Percentiles rank a stretch among this genome's conserved stretches.
Conservation (phyloP, 257 asterid genomes). For the Eucommia ulmoides region DNA sequence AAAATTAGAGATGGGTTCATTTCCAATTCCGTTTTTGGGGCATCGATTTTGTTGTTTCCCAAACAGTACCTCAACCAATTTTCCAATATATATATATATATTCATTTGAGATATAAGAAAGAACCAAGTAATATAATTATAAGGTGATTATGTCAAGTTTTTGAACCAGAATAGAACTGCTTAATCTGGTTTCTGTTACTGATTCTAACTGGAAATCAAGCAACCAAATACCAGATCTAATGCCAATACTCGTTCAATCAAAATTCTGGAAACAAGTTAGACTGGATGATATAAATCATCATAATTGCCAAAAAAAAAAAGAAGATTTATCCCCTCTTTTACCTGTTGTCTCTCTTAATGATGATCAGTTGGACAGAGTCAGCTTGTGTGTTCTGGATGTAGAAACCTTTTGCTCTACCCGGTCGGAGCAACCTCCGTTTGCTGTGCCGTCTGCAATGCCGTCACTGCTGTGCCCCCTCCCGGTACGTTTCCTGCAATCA, state of each 20-base stretch:
- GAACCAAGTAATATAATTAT: too few relatives aligned
- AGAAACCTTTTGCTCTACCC: slow-evolving; percentile 42
- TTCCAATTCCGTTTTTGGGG: too few relatives aligned
- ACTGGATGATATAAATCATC: not conserved
- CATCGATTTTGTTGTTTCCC: too few relatives aligned
- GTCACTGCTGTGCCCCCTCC: slow-evolving; percentile 48
- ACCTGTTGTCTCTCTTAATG: not conserved
- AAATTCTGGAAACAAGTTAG: too few relatives aligned
- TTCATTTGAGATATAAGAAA: too few relatives aligned
- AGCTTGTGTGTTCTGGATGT: slow-evolving; percentile 50
- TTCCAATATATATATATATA: too few relatives aligned
- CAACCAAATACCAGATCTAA: not conserved
- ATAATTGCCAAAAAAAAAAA: too few relatives aligned
- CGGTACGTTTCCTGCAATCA: slow-evolving; percentile 14
- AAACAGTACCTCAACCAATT: too few relatives aligned
- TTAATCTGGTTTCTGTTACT: not conserved
- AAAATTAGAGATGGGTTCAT: too few relatives aligned
- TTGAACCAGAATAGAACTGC: too few relatives aligned
- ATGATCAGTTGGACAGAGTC: slow-evolving; percentile 37
- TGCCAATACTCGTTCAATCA: too few relatives aligned
- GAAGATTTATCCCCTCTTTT: not conserved
- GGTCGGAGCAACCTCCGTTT: slow-evolving; percentile 45
- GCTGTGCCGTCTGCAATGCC: slow-evolving; percentile 48
- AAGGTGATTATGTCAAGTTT: too few relatives aligned
- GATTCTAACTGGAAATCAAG: not conserved